These are phyloP conservation scores for Zymoseptoria pseudotritici DNA, from an alignment of 2,329 filamentous ascomycete species.

Conservation along the genomic window DNA sequence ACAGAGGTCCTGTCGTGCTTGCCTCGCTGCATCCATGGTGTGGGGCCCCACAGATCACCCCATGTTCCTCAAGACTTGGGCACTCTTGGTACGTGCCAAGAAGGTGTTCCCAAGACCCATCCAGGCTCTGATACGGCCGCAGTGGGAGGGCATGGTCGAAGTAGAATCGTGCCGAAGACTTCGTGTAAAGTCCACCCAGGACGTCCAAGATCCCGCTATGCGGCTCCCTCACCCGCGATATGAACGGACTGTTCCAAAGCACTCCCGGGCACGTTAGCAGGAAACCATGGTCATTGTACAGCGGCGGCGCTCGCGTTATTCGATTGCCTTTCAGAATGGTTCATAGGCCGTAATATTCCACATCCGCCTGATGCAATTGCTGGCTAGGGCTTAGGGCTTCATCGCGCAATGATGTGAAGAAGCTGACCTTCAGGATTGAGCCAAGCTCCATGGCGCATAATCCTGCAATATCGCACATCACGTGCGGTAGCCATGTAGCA, in stretches of 20 bases:
- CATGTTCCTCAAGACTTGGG: background rate
- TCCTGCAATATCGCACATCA: background rate
- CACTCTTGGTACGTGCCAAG: background rate
- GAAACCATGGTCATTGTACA: background rate
- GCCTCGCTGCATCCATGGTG: background rate
- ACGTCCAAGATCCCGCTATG: too few relatives aligned
- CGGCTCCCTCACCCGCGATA: background rate
- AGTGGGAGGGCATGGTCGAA: background rate
- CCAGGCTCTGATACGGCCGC: background rate
- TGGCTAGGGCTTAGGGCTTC: background rate
- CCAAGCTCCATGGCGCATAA: background rate
- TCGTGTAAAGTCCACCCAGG: too few relatives aligned
- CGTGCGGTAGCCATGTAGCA: background rate
- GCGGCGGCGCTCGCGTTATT: too few relatives aligned
- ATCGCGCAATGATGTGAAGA: background rate
- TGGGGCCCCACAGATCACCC: background rate
- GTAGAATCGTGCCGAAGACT: too few relatives aligned
- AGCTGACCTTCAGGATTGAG: background rate
- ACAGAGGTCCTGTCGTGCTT: background rate
- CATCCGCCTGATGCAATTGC: background rate
- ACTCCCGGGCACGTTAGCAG: background rate
- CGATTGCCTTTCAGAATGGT: background rate
- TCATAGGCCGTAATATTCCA: background rate
- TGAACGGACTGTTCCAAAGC: background rate
- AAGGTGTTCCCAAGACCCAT: background rate